Percentiles rank a stretch among this genome's conserved stretches.
phyloP scores from a whole-genome alignment of 768 basidiomycete genomes.

The Pleurotus tuber-regium region DNA sequence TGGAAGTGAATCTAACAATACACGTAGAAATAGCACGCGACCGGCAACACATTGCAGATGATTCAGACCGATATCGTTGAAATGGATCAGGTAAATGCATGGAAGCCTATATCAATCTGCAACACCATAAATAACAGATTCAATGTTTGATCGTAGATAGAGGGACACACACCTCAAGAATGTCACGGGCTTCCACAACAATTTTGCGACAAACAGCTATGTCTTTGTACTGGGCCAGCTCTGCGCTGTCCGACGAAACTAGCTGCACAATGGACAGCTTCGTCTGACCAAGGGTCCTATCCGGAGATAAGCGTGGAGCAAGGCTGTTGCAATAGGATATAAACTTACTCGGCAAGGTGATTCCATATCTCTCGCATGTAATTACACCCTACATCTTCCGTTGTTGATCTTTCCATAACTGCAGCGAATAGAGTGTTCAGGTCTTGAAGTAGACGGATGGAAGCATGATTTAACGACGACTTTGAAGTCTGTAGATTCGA shows the following conservation, averaged over 20 bases:
- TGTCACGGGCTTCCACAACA: neutral
- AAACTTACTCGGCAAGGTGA: neutral
- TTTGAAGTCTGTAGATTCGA: neutral
- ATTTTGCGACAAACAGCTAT: neutral
- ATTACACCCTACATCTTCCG: neutral
- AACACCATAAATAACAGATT: neutral
- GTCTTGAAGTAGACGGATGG: constrained; percentile 1
- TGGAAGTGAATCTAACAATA: too few relatives aligned
- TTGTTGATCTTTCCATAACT: neutral
- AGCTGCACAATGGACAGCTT: neutral
- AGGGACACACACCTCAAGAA: neutral
- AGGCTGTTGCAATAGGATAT: neutral
- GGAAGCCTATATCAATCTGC: neutral
- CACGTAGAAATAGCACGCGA: neutral
- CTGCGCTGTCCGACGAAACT: neutral
- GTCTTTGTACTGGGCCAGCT: neutral
- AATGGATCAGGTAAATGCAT: neutral
- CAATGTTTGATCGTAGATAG: neutral
- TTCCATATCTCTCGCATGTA: neutral
- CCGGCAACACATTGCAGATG: neutral
- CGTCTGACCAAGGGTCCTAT: neutral
- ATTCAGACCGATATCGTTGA: neutral
- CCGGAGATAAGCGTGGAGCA: neutral
- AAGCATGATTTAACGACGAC: neutral
- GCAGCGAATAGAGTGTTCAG: neutral